Evolutionary conservation across 2,329 filamentous ascomycete species (phyloP).

Genomic region (Claviceps quebecensis): DNA sequence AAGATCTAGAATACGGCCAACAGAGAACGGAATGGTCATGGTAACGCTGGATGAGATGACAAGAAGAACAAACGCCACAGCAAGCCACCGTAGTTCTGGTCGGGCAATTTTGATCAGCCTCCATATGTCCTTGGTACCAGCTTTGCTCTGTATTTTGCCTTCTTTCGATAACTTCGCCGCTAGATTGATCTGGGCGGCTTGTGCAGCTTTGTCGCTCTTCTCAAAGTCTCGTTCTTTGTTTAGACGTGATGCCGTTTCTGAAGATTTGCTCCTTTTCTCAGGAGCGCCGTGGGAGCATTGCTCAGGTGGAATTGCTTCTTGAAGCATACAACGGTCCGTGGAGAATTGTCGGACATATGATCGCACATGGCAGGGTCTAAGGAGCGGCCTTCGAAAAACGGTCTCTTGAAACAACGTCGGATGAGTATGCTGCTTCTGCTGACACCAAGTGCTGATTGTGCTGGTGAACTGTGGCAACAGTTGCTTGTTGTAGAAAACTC

Average conservation of each 20-base stretch:
- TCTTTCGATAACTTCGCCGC: slow-evolving; percentile 79
- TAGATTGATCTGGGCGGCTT: slow-evolving; percentile 81
- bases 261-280: slow-evolving; percentile 12
- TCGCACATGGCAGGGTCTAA: neutral
- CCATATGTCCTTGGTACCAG: slow-evolving; percentile 65
- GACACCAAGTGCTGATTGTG: neutral
- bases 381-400: neutral
- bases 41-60: slow-evolving; percentile 84
- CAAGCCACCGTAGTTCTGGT: slow-evolving; percentile 68
- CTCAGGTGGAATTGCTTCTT: slow-evolving; percentile 15
- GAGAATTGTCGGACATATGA: slow-evolving; percentile 17
- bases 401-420: neutral
- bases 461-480: neutral
- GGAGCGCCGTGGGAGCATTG: slow-evolving; percentile 23
- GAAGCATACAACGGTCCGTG: slow-evolving; percentile 9
- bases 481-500: neutral
- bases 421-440: neutral
- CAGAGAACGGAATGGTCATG: slow-evolving; percentile 93
- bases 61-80: slow-evolving; percentile 68
- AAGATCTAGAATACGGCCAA: slow-evolving; percentile 87
- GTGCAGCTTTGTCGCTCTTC: slow-evolving; percentile 69
- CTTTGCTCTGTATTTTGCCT: slow-evolving; percentile 42
- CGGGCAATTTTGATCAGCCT: slow-evolving; percentile 78
- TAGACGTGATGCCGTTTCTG: slow-evolving; percentile 18
- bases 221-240: slow-evolving; percentile 32